These are phyloP conservation scores for Curvularia sp. DNA, from an alignment of 2,329 filamentous ascomycete genomes.

Conservation along the genomic window DNA sequence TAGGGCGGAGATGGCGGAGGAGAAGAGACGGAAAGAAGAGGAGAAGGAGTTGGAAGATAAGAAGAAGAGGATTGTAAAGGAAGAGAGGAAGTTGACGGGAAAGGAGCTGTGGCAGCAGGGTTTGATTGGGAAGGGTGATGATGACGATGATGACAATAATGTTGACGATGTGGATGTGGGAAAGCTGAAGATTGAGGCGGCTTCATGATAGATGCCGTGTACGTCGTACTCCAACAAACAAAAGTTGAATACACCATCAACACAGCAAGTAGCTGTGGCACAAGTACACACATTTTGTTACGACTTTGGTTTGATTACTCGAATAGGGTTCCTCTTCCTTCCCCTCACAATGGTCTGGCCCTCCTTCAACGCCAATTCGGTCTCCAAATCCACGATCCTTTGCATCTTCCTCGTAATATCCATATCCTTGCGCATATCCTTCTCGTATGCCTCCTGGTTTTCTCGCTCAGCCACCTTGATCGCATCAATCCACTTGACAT, in stretches of 20 bases:
- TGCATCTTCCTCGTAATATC: constrained; percentile 53
- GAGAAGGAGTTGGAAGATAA: constrained; percentile 75
- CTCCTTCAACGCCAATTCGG: constrained; percentile 52
- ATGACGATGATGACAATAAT: constrained; percentile 69
- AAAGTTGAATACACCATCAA: constrained; percentile 21
- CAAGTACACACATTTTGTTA: background rate
- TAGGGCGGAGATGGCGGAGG: constrained; percentile 78
- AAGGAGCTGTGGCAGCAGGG: constrained; percentile 59
- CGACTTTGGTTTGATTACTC: constrained; percentile 23
- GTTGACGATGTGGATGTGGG: constrained; percentile 59
- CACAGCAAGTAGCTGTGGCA: background rate
- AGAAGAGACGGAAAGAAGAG: constrained; percentile 62
- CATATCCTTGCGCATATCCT: constrained; percentile 37
- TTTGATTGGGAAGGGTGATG: constrained; percentile 66
- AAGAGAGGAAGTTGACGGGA: constrained; percentile 80
- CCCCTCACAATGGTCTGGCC: constrained; percentile 40
- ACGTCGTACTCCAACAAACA: background rate
- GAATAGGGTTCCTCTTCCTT: constrained; percentile 34
- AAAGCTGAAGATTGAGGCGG: constrained; percentile 57
- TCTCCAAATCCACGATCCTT: constrained; percentile 58
- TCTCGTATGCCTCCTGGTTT: constrained; percentile 27
- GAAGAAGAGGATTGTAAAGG: constrained; percentile 60
- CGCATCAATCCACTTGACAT: constrained; percentile 42
- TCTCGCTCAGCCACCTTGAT: constrained; percentile 27
- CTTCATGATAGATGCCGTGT: constrained; percentile 22